Evolutionary conservation across 805 yeast species (phyloP).

Genomic region (Metschnikowia similis): DNA sequence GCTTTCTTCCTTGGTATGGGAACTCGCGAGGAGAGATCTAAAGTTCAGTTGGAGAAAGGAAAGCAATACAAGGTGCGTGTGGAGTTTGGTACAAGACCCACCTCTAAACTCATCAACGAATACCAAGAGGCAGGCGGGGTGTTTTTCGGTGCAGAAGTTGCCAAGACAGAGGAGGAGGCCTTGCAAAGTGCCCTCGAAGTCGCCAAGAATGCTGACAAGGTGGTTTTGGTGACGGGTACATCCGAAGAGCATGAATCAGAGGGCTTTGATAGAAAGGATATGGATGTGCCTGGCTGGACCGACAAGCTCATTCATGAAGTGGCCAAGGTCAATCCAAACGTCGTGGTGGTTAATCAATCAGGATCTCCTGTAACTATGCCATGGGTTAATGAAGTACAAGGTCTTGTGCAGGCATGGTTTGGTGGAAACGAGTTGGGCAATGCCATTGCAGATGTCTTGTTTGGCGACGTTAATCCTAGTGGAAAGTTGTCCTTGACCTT

Average conservation of each 20-base stretch:
- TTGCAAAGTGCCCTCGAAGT: slow-evolving; percentile 22
- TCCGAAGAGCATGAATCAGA: slow-evolving; percentile 30
- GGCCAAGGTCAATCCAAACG: slow-evolving; percentile 25
- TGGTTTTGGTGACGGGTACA: slow-evolving; percentile 25
- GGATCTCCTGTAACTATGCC: slow-evolving; percentile 33
- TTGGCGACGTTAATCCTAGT: slow-evolving; percentile 30
- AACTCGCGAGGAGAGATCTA: slow-evolving; percentile 46
- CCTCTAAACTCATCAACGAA: slow-evolving; percentile 21
- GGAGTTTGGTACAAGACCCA: slow-evolving; percentile 49
- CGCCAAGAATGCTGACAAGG: slow-evolving; percentile 27
- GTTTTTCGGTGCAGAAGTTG: slow-evolving; percentile 22
- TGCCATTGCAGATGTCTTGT: slow-evolving; percentile 30
- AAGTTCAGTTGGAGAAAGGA: slow-evolving; percentile 40
- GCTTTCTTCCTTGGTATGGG: slow-evolving; percentile 52
- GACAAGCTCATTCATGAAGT: slow-evolving; percentile 24
- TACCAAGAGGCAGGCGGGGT: slow-evolving; percentile 24
- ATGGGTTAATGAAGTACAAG: slow-evolving; percentile 23
- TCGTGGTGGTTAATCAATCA: slow-evolving; percentile 30
- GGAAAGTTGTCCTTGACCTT: slow-evolving; percentile 26
- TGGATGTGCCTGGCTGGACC: slow-evolving; percentile 28
- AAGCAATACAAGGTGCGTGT: slow-evolving; percentile 41
- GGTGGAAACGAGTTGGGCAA: slow-evolving; percentile 34
- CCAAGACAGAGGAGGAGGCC: slow-evolving; percentile 21
- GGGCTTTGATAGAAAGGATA: slow-evolving; percentile 26
- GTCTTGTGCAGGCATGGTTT: slow-evolving; percentile 31